Percentiles rank a stretch among this genome's conserved stretches.
These are phyloP conservation scores for Asterophora parasitica DNA, from an alignment of 768 basidiomycete genomes.

Conservation along the genomic window DNA sequence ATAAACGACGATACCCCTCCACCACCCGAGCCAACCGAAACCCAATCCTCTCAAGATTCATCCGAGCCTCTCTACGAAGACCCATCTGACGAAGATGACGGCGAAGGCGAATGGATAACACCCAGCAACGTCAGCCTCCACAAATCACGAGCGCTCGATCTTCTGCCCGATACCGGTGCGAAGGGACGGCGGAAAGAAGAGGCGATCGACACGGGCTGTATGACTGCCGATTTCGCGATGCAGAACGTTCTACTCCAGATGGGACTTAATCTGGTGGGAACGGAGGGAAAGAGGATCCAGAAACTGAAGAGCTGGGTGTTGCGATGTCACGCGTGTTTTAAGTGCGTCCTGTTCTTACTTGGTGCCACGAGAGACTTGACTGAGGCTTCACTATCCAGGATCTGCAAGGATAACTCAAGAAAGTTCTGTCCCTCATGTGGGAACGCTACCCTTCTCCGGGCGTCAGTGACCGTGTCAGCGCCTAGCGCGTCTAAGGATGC, in stretches of 20 bases:
- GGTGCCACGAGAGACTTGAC: slow-evolving; percentile 1
- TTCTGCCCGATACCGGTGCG: slow-evolving; percentile 56
- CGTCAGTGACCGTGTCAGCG: slow-evolving; percentile 81
- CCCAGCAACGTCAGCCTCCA: slow-evolving; percentile 79
- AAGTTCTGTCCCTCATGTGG: slow-evolving; percentile 99
- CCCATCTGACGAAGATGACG: slow-evolving; percentile 74
- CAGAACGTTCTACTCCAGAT: slow-evolving; percentile 96
- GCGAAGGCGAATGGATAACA: slow-evolving; percentile 96
- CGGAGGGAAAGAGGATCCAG: slow-evolving; percentile 86
- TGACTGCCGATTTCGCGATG: slow-evolving; percentile 99
- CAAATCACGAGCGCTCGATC: slow-evolving; percentile 82
- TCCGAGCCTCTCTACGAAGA: slow-evolving; percentile 58
- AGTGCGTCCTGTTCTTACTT: slow-evolving; percentile 55
- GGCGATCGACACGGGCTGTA: slow-evolving; percentile 70
- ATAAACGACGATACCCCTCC: slow-evolving; percentile 21
- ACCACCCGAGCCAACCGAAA: slow-evolving; percentile 6
- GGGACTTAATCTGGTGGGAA: slow-evolving; percentile 83
- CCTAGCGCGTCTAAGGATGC: slow-evolving; percentile 56
- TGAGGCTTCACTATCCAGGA: slow-evolving; percentile 39
- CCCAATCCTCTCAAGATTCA: slow-evolving; percentile 11
- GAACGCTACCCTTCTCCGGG: slow-evolving; percentile 83
- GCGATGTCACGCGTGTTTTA: slow-evolving; percentile 98
- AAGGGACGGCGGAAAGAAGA: slow-evolving; percentile 36
- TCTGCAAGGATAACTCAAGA: slow-evolving; percentile 92
- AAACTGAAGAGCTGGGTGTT: slow-evolving; percentile 94